Evolutionary conservation across 129 eudicot genomes (phyloP).

Genomic region (Centrapalus pauciflorus): DNA sequence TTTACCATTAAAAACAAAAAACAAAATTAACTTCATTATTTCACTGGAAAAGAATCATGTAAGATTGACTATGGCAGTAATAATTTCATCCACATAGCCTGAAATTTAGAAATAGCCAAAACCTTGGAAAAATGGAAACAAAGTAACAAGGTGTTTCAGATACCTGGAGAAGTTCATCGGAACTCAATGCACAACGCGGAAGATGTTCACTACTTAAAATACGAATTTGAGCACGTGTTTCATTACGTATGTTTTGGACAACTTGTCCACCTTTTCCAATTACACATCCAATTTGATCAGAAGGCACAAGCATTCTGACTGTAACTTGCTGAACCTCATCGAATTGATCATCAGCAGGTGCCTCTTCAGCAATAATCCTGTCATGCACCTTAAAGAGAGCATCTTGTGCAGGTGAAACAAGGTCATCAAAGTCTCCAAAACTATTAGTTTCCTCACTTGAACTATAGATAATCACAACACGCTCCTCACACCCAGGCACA

Average conservation of each 20-base stretch:
- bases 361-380: constrained; percentile 66
- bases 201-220: constrained; percentile 61
- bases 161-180: constrained; percentile 94
- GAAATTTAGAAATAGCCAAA: too few species aligned
- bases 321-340: constrained; percentile 53
- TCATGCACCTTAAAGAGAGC: constrained; percentile 90
- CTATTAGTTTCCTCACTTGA: constrained; percentile 65
- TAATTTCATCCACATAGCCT: too few species aligned
- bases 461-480: constrained; percentile 72
- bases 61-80: too few species aligned
- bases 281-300: constrained; percentile 95
- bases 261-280: constrained; percentile 94
- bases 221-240: constrained; percentile 68
- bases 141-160: neutral
- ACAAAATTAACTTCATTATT: too few species aligned
- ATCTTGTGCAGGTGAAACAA: constrained; percentile 71
- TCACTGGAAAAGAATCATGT: too few species aligned
- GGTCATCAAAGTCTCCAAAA: constrained; percentile 47
- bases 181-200: constrained; percentile 74
- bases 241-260: constrained; percentile 64
- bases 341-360: constrained; percentile 47
- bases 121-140: too few species aligned
- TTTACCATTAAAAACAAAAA: too few species aligned
- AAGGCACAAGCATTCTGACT: constrained; percentile 65
- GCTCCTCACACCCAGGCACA: constrained; percentile 86